Evolutionary conservation across 768 basidiomycete genomes (phyloP).

Genomic region (Naganishia randhawae): DNA sequence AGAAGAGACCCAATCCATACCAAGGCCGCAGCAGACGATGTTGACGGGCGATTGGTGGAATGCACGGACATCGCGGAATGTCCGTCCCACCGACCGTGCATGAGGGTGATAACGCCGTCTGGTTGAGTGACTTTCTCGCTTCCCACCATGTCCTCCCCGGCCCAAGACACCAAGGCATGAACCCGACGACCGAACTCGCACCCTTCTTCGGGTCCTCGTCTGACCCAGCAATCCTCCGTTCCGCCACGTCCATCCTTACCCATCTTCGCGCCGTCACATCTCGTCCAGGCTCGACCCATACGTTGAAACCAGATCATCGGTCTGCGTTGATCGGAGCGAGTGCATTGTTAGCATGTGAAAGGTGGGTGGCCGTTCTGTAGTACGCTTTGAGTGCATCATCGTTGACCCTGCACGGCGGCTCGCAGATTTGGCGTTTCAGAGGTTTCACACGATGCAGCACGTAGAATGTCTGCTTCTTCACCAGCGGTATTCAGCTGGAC

Average conservation of each 20-base stretch:
- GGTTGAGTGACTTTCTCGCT: constrained; percentile 9
- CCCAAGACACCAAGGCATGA: not conserved
- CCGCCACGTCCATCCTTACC: not conserved
- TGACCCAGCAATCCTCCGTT: not conserved
- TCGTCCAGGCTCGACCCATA: not conserved
- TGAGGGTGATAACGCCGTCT: not conserved
- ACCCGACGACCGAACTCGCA: not conserved
- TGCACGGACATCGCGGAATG: too few relatives aligned
- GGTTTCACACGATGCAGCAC: not conserved
- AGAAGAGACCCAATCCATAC: too few relatives aligned
- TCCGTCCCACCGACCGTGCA: too few relatives aligned
- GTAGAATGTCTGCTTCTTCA: constrained; percentile 1
- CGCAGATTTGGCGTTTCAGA: not conserved
- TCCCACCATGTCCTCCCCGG: too few relatives aligned
- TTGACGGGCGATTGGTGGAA: too few relatives aligned
- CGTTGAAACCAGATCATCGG: not conserved
- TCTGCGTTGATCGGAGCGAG: not conserved
- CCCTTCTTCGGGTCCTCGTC: not conserved
- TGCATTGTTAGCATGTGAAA: constrained; percentile 12
- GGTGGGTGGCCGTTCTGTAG: not conserved
- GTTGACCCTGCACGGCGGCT: not conserved
- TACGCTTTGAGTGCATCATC: not conserved
- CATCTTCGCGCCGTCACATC: constrained; percentile 5
- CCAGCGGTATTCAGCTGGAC: not conserved
- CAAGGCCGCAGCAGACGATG: too few relatives aligned